phyloP scores from a whole-genome alignment of 148 eudicot species.

The Persicaria maculosa region DNA sequence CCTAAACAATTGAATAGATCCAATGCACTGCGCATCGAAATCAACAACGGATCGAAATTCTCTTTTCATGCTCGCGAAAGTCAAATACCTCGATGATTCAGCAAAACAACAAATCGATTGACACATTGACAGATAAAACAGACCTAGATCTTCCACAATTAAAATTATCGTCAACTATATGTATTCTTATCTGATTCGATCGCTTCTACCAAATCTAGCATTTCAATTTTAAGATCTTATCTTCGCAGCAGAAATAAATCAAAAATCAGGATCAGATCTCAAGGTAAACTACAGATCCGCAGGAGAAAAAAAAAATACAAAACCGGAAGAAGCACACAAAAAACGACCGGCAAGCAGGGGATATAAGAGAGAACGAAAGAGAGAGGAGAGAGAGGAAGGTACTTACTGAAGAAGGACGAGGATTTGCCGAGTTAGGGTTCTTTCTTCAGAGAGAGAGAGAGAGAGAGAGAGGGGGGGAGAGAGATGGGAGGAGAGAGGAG shows the following conservation, averaged over 20 bases:
- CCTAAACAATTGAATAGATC: background rate
- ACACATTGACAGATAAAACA: background rate
- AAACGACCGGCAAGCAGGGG: constrained; percentile 1
- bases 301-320: background rate
- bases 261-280: constrained; percentile 24
- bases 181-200: constrained; percentile 14
- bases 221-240: constrained; percentile 19
- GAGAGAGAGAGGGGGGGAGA: constrained; percentile 5
- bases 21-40: constrained; percentile 4
- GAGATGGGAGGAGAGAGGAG: constrained; percentile 18
- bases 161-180: background rate
- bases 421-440: constrained; percentile 32
- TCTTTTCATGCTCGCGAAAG: constrained; percentile 14
- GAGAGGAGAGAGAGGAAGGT: constrained; percentile 18
- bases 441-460: constrained; percentile 26
- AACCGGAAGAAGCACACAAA: background rate
- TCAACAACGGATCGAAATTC: background rate
- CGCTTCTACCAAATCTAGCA: constrained; percentile 9
- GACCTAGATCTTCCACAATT: background rate
- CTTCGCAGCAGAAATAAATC: background rate
- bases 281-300: constrained; percentile 18
- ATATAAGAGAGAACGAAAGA: constrained; percentile 12
- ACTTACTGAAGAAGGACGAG: constrained; percentile 37
- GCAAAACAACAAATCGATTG: constrained; percentile 2
- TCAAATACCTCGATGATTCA: constrained; percentile 15